Percentiles rank a stretch among this genome's conserved stretches.
phyloP scores from a whole-genome alignment of 2,329 filamentous ascomycete species.

The Calonectria fujianensis region DNA sequence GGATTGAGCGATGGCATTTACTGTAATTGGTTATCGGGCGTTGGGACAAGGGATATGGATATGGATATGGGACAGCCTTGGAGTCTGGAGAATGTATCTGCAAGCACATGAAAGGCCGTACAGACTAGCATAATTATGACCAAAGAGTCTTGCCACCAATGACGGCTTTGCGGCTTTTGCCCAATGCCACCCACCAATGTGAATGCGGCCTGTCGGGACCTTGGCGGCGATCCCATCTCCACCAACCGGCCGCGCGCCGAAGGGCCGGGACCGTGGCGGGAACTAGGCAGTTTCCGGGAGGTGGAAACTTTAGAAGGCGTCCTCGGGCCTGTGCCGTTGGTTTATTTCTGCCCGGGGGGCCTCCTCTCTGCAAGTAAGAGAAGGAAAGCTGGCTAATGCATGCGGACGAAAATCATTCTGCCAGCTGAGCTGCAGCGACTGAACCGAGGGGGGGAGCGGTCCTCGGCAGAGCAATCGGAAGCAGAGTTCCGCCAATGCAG shows the following conservation, averaged over 20 bases:
- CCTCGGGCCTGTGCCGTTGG: background rate
- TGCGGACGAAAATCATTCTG: background rate
- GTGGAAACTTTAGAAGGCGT: background rate
- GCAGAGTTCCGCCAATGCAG: background rate
- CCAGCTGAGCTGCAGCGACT: background rate
- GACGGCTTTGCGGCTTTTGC: background rate
- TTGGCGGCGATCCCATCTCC: constrained; percentile 28
- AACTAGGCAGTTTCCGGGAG: constrained; percentile 25
- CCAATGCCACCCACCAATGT: background rate
- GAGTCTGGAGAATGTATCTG: constrained; percentile 41
- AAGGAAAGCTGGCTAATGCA: background rate
- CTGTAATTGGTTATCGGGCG: constrained; percentile 35
- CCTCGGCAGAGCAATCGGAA: background rate
- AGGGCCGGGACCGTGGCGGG: constrained; percentile 21
- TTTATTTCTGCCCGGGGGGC: background rate
- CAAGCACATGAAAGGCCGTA: background rate
- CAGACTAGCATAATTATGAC: constrained; percentile 17
- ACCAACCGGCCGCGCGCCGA: constrained; percentile 12
- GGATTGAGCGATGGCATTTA: constrained; percentile 38
- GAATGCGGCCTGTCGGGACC: constrained; percentile 5
- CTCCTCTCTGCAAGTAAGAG: background rate
- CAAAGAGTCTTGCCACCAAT: background rate
- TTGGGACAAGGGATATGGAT: constrained; percentile 33
- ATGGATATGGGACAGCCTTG: constrained; percentile 33
- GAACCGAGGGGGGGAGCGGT: background rate